phyloP scores from a whole-genome alignment of 2,329 filamentous ascomycete genomes.

The Chaetomiaceae sp. region DNA sequence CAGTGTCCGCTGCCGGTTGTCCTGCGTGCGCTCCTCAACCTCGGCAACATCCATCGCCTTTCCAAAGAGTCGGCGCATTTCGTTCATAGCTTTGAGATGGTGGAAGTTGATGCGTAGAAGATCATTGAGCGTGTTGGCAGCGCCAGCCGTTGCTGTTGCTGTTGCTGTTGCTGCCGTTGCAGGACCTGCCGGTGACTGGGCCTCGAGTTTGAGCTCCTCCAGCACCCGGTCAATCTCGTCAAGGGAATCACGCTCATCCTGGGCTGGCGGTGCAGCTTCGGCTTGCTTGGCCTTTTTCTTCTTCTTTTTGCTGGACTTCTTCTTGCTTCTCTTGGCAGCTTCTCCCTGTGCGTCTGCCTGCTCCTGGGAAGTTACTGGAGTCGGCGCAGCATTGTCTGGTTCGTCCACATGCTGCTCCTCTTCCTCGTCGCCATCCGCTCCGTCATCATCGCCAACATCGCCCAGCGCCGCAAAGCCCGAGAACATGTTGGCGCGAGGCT shows the following conservation, averaged over 20 bases:
- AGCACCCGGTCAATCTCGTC: slow-evolving; percentile 54
- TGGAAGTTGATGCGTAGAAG: slow-evolving; percentile 53
- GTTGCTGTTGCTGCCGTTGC: slow-evolving; percentile 1
- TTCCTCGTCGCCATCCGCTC: slow-evolving; percentile 33
- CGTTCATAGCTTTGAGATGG: slow-evolving; percentile 78
- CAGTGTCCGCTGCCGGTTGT: slow-evolving; percentile 31
- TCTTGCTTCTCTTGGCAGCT: slow-evolving; percentile 33
- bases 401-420: slow-evolving; percentile 25
- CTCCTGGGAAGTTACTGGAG: slow-evolving; percentile 2
- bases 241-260: slow-evolving; percentile 27
- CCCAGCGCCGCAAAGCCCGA: slow-evolving; percentile 45
- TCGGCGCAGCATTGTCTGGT: slow-evolving; percentile 11
- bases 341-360: slow-evolving; percentile 16
- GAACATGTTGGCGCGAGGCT: slow-evolving; percentile 43
- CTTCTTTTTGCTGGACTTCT: slow-evolving; percentile 31
- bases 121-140: slow-evolving; percentile 12
- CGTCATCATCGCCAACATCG: slow-evolving; percentile 37
- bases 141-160: slow-evolving; percentile 2
- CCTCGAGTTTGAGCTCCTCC: slow-evolving; percentile 40
- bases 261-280: slow-evolving; percentile 27
- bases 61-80: slow-evolving; percentile 67
- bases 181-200: slow-evolving; percentile 10
- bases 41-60: slow-evolving; percentile 50
- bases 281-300: slow-evolving; percentile 33
- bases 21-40: slow-evolving; percentile 43